These are phyloP conservation scores for Brassica carinata DNA, from an alignment of 345 rosid species.

Conservation along the genomic window DNA sequence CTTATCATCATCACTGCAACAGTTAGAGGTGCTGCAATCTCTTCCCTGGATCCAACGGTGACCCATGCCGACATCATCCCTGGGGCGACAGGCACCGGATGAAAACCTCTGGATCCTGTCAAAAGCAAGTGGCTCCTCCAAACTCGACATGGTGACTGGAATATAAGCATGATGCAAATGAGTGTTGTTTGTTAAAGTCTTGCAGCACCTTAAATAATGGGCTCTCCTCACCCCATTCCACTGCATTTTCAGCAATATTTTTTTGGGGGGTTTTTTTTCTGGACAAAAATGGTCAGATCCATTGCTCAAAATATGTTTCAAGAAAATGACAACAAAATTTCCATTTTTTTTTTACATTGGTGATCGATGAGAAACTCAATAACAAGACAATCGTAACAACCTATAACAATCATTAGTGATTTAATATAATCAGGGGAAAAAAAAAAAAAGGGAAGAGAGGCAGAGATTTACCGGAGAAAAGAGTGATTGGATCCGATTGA, in stretches of 20 bases:
- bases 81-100: conserved; percentile 77
- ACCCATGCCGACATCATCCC: conserved; percentile 75
- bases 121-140: conserved; percentile 89
- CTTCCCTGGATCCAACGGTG: conserved; percentile 83
- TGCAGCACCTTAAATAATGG: conserved; percentile 36
- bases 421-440: background rate
- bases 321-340: background rate
- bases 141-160: conserved; percentile 80
- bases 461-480: conserved; percentile 9
- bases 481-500: background rate
- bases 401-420: background rate
- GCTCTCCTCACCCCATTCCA: conserved; percentile 36
- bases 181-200: conserved; percentile 28
- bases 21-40: conserved; percentile 77
- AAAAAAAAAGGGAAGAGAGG: background rate
- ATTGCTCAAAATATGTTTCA: conserved; percentile 22
- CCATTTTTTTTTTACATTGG: background rate
- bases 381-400: background rate
- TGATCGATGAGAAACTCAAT: background rate
- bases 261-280: conserved; percentile 26
- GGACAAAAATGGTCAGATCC: conserved; percentile 38
- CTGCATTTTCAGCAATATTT: conserved; percentile 34
- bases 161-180: conserved; percentile 41
- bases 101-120: conserved; percentile 91
- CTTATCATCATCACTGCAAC: conserved; percentile 56